These are phyloP conservation scores for Botrytis squamosa DNA, from an alignment of 2,329 filamentous ascomycete genomes.

Conservation along the genomic window DNA sequence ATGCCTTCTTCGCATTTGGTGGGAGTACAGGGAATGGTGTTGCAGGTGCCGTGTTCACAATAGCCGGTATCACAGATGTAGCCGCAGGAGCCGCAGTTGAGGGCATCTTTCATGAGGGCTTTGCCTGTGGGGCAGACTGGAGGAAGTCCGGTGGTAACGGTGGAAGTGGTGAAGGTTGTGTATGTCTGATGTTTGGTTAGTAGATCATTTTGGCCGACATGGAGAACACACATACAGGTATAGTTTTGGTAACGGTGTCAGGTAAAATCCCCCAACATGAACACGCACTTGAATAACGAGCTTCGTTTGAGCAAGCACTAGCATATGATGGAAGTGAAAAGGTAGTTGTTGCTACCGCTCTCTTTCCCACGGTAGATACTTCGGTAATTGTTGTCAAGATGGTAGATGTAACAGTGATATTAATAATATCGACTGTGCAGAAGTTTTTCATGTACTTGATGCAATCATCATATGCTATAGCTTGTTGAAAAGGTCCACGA, in stretches of 20 bases:
- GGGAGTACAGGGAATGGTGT: not conserved
- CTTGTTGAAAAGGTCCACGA: constrained; percentile 16
- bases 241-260: not conserved
- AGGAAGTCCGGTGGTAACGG: constrained; percentile 1
- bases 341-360: not conserved
- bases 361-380: constrained; percentile 15
- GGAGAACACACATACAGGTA: not conserved
- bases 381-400: constrained; percentile 17
- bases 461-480: constrained; percentile 18
- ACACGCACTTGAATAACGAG: constrained; percentile 21
- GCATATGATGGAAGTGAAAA: constrained; percentile 22
- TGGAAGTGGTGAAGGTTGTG: constrained; percentile 14
- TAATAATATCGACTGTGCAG: constrained; percentile 6
- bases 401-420: constrained; percentile 13
- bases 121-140: constrained; percentile 8
- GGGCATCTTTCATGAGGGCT: constrained; percentile 14
- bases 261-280: constrained; percentile 21
- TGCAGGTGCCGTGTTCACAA: constrained; percentile 21
- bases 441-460: constrained; percentile 6
- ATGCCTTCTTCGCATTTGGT: constrained; percentile 13
- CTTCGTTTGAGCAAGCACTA: constrained; percentile 12
- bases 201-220: not conserved
- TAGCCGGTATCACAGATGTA: constrained; percentile 15
- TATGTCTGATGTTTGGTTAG: not conserved
- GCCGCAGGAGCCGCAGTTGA: constrained; percentile 20